Evolutionary conservation across 371 early-diverging fungal species (phyloP), one percentile per base, ranked within the genome.

Genomic region (Mucor irregularis): DNA sequence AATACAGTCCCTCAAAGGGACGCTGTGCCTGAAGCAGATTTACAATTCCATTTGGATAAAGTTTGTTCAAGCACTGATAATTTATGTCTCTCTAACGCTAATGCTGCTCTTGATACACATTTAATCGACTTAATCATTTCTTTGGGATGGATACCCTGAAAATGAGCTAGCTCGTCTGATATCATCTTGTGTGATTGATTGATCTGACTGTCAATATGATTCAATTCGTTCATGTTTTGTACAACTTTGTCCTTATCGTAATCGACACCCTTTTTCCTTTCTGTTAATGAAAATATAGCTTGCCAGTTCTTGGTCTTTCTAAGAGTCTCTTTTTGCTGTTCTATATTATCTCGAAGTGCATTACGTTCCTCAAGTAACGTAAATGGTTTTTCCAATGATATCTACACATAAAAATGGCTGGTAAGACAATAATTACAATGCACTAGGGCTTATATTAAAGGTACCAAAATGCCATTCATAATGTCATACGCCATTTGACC

Each of bases 91-190:
- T 71, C 76, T 30, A 56, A 37, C n/a, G 16, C 30, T 5, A 71
- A 30, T 19, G 65, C 52, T 17, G 34, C 11, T 11, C 34, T 40
- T 2, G 59, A 64, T 4, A 58, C 47, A 26, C 13, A 26, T 33
- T 44, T 22, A 0, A 73, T 50, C 3, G 53, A 25, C n/a, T 45
- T 49, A 4, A 59, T 56, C 56, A 74, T 51, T 26, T 65, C 39
- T 17, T 52, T 45, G 29, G 75, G 58, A 37, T 73, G 78, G 1
- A 63, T 49, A 9, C 50, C 52, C 52, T 78, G 78, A 38, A 73
- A 70, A 40, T 74, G 73, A 1, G 73, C 74, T 52, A 78, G 47
- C 55, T 78, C 78, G 53, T 78, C 78, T 7, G 75, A 73, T 26
- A 78, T 60, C 53, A 66, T 61, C 50, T 68, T 71, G 48, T 74